These are phyloP conservation scores for Beauveria medogensis DNA, from an alignment of 2,329 filamentous ascomycete species.

Conservation along the genomic window DNA sequence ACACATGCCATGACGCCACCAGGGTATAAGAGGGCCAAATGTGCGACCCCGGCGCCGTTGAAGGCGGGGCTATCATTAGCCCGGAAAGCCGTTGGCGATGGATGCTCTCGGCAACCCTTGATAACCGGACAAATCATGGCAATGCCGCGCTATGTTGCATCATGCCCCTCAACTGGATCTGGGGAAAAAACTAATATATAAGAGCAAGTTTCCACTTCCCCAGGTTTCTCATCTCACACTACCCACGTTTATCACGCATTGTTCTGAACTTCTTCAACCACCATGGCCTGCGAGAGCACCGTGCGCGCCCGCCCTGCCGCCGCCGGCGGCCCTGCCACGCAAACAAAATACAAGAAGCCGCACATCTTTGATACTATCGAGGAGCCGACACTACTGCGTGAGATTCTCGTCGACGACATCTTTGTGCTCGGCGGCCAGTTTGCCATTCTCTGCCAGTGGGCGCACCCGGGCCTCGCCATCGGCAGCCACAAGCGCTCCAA, in stretches of 20 bases:
- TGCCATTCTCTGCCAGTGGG: constrained; percentile 32
- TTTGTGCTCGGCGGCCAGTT: constrained; percentile 18
- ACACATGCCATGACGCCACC: not conserved
- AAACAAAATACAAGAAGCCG: constrained; percentile 11
- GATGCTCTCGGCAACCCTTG: not conserved
- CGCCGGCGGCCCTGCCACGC: not conserved
- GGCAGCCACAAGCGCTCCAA: constrained; percentile 30
- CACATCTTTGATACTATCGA: constrained; percentile 16
- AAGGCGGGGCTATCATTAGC: not conserved
- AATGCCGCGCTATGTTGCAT: not conserved
- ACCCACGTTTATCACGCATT: not conserved
- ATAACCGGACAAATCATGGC: constrained; percentile 1
- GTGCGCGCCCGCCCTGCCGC: not conserved
- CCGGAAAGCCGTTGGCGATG: constrained; percentile 8
- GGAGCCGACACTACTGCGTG: constrained; percentile 15
- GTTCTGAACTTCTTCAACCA: not conserved
- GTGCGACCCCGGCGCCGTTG: not conserved
- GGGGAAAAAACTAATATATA: not conserved
- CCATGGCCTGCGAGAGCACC: not conserved
- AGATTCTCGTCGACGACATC: constrained; percentile 15
- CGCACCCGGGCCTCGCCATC: constrained; percentile 28
- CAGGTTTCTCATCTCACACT: not conserved
- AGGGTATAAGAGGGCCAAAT: not conserved
- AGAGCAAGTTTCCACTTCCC: not conserved
- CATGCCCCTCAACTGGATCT: not conserved